Evolutionary conservation across 108 stramenopile genomes (phyloP), one percentile per base, ranked within the genome.

Genomic region (Fistulifera solaris): DNA sequence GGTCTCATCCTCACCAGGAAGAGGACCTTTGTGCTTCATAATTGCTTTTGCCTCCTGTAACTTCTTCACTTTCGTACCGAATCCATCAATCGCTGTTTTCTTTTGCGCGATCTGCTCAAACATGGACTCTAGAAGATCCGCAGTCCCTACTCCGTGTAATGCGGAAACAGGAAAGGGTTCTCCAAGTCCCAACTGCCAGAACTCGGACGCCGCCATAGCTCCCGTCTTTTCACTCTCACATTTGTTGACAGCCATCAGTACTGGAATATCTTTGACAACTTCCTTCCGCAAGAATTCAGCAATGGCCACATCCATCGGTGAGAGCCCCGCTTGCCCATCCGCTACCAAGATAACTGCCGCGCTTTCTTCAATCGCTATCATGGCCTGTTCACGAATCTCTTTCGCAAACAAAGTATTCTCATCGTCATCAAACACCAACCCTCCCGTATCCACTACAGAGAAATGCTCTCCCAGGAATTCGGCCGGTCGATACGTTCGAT

Each of bases 111-210:
- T 87, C 28, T 56, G 52, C 26, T 80, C 80, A 72, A 86, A 93
- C 46, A 94, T 59, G 38, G 61, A 58, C 43, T 97, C 96, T 51
- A 98, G 68, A 39, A 99, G 60, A 44, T 98, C 96, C 19, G 90
- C 93, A 2, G 96, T 87, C 18, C 97, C 97, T 27, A 90, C 78
- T 48, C 97, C 97, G 72, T 99, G 98, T 53, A 96, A 60, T 11
- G 96, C 98, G 43, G 92, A 94, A 22, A 97, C 93, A 12, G 96
- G 80, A 56, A 73, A 63, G 17, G 98, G 96, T 58, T 96, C 89
- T 28, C 96, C 96, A 17, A 99, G 64, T n/a, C 96, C 96, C 45
- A 99, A 65, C 18, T 72, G 61, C 92, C 94, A 96, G 79, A 96
- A 98, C 38, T 96, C 94, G 23, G 90, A 81, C 8, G 91, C 92